Evolutionary conservation across 2,329 filamentous ascomycete genomes (phyloP), one percentile per base, ranked within the genome.

Genomic region (Anisogramma anomala): DNA sequence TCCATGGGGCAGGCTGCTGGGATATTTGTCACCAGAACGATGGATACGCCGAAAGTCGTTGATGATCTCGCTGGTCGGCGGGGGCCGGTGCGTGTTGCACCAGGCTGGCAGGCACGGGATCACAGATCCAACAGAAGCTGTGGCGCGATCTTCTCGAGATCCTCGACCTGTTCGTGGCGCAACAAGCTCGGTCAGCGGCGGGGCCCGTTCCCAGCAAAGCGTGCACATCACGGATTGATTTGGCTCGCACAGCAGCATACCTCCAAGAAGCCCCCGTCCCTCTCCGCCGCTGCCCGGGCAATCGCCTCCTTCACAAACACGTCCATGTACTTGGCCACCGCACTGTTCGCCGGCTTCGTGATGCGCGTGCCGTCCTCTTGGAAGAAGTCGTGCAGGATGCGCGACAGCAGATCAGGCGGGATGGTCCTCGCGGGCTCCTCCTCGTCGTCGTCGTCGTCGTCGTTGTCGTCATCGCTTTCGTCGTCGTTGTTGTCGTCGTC

Each of bases 291-390:
- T 28, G 84, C 79, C 55, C 89, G 65, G 13, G 86, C 85, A 56
- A 96, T 78, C 1, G 86, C 85, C 64, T 96, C 89, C 47, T 83
- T 72, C 39, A 94, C 82, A 62, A 95, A 96, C 0, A 89, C 76
- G 60, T 95, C 86, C 60, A 95, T 72, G 58, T 96, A 96, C 62
- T 82, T 86, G 11, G 78, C 82, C 44, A 88, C 73, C 1, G 87
- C 74, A 6, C 66, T 71, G 57, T 88, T 84, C 3, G 86, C 86
- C 54, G 87, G 83, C 52, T 76, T 79, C 6, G 79, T 79, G 49
- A 94, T 78, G 50, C 81, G 71, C 18, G 82, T 88, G 42, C 73
- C 71, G 36, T 82, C 73, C 46, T 72, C 70, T 51, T 81, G 69
- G 55, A 95, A 94, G 56, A 83, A 77, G 52, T 88, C 77, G 56